Conservation (phyloP, 208 protist genomes). For the Wallacemonas sp. region DNA sequence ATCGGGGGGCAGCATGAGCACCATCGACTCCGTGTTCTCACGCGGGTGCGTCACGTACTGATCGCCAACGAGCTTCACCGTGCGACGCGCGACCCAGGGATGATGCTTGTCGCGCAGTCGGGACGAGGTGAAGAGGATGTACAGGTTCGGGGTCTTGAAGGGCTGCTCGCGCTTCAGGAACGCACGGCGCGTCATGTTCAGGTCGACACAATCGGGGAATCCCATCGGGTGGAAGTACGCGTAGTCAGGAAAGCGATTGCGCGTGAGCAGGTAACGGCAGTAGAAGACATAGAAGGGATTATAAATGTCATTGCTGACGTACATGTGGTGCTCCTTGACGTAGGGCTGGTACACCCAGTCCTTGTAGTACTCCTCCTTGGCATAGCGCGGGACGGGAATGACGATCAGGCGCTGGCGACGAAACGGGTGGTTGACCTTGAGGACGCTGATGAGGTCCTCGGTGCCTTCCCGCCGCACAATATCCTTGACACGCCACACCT, state of each 20-base stretch:
- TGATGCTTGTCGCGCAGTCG: conserved; percentile 65
- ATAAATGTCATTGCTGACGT: conserved; percentile 87
- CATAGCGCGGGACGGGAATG: conserved; percentile 67
- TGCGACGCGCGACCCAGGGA: conserved; percentile 60
- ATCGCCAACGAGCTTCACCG: conserved; percentile 69
- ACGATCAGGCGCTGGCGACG: conserved; percentile 77
- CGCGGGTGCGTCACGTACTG: conserved; percentile 78
- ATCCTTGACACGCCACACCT: conserved; percentile 78
- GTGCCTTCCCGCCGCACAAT: conserved; percentile 58
- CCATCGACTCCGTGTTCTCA: conserved; percentile 71
- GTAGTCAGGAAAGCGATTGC: conserved; percentile 63
- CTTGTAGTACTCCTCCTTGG: conserved; percentile 68
- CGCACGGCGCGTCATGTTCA: conserved; percentile 70
- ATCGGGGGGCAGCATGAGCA: conserved; percentile 73
- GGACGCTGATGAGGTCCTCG: conserved; percentile 62
- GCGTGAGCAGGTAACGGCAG: conserved; percentile 56
- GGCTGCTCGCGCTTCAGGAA: conserved; percentile 82
- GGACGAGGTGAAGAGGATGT: conserved; percentile 64
- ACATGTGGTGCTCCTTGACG: conserved; percentile 84
- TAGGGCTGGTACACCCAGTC: conserved; percentile 90
- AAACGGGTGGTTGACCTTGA: conserved; percentile 80
- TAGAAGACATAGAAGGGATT: conserved; percentile 80
- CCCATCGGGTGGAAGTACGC: conserved; percentile 87
- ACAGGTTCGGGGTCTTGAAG: conserved; percentile 66
- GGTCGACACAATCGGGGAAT: conserved; percentile 79